Evolutionary conservation across 345 rosid species (phyloP).

Genomic region (Punica granatum): DNA sequence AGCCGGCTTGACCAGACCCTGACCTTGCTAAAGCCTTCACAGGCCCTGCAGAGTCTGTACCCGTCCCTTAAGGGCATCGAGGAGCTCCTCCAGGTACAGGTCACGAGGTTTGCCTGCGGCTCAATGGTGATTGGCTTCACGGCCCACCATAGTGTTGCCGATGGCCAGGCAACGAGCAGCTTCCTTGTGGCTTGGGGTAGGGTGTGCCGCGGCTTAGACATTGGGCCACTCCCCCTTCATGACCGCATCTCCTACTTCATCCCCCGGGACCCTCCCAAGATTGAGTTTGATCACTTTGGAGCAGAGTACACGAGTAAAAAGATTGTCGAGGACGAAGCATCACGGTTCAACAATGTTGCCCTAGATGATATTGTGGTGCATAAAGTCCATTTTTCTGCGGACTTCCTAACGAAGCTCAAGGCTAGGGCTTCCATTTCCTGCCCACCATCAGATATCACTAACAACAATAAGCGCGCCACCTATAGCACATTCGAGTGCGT

Average conservation of each 20-base stretch:
- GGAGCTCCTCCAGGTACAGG: slow-evolving; percentile 29
- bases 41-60: slow-evolving; percentile 15
- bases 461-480: neutral
- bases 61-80: slow-evolving; percentile 23
- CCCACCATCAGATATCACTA: neutral
- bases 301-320: slow-evolving; percentile 19
- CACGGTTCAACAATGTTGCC: neutral
- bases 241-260: slow-evolving; percentile 20
- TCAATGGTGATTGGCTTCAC: slow-evolving; percentile 27
- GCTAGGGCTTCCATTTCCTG: slow-evolving; percentile 10
- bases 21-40: slow-evolving; percentile 22
- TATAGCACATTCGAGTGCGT: slow-evolving; percentile 23
- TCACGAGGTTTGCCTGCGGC: slow-evolving; percentile 26
- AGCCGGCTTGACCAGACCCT: slow-evolving; percentile 12
- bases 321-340: neutral
- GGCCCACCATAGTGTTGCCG: slow-evolving; percentile 24
- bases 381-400: slow-evolving; percentile 23
- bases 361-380: slow-evolving; percentile 17
- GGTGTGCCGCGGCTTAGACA: slow-evolving; percentile 23
- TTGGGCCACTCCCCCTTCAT: slow-evolving; percentile 11
- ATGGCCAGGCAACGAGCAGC: slow-evolving; percentile 24
- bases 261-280: slow-evolving; percentile 15
- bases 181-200: slow-evolving; percentile 30
- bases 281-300: slow-evolving; percentile 19
- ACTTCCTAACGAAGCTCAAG: slow-evolving; percentile 23